phyloP scores from a whole-genome alignment of 179 eudicot species.

The Amaranthus tricolor region DNA sequence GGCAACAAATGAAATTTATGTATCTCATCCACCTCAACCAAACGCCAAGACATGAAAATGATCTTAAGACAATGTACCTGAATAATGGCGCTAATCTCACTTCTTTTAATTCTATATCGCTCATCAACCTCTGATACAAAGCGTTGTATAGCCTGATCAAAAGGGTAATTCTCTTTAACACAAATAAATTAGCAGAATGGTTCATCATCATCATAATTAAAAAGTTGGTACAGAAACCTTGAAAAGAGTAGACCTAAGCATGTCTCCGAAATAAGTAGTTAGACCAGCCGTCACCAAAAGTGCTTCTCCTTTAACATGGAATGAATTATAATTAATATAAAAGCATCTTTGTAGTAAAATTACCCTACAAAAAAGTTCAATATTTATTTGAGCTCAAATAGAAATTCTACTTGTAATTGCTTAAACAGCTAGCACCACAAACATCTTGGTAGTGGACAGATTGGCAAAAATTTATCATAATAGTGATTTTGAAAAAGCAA shows the following conservation, averaged over 20 bases:
- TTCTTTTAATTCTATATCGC: conserved; percentile 47
- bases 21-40: conserved; percentile 10
- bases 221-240: conserved; percentile 50
- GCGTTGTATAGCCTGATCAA: conserved; percentile 39
- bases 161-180: conserved; percentile 11
- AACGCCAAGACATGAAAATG: not conserved
- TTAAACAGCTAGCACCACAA: not conserved
- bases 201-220: conserved; percentile 7
- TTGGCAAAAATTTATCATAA: not conserved
- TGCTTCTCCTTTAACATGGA: conserved; percentile 67
- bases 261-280: conserved; percentile 79
- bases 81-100: conserved; percentile 76
- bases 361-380: not conserved
- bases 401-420: not conserved
- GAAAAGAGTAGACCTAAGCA: conserved; percentile 55
- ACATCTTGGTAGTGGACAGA: not conserved
- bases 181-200: conserved; percentile 4
- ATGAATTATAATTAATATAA: conserved; percentile 19
- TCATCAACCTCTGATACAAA: conserved; percentile 30
- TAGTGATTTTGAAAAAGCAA: not conserved
- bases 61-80: conserved; percentile 48
- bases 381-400: not conserved
- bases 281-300: conserved; percentile 84
- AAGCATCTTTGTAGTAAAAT: not conserved
- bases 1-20: conserved; percentile 33